Percentiles rank a stretch among this genome's conserved stretches.
Evolutionary conservation across 2,329 filamentous ascomycete species (phyloP).

Genomic region (Fusarium metavorans): DNA sequence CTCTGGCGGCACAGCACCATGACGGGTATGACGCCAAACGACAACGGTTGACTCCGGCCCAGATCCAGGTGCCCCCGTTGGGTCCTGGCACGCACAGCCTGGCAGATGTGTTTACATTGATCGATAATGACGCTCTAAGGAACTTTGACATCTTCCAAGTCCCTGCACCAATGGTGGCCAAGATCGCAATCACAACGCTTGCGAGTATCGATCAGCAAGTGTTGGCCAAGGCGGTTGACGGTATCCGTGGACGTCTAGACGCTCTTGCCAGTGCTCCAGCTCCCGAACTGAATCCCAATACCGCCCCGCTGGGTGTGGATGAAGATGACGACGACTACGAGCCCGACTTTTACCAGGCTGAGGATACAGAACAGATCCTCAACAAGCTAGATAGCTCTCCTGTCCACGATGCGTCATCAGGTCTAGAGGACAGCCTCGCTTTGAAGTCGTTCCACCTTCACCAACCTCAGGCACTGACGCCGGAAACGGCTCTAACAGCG

Average conservation of each 20-base stretch:
- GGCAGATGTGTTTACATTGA: conserved; percentile 88
- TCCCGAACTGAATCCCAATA: conserved; percentile 67
- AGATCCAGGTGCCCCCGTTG: conserved; percentile 74
- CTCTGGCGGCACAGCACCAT: conserved; percentile 75
- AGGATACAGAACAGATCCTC: conserved; percentile 81
- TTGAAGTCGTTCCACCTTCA: conserved; percentile 85
- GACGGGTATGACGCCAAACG: conserved; percentile 86
- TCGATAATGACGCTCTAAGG: conserved; percentile 76
- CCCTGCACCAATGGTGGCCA: conserved; percentile 79
- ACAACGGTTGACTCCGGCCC: conserved; percentile 69
- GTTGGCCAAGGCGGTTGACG: conserved; percentile 79
- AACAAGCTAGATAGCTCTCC: conserved; percentile 81
- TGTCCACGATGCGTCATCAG: conserved; percentile 55
- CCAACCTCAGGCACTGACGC: conserved; percentile 78
- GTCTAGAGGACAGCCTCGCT: conserved; percentile 61
- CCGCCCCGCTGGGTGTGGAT: conserved; percentile 72
- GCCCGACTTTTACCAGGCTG: conserved; percentile 82
- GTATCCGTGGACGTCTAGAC: conserved; percentile 64
- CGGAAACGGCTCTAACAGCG: conserved; percentile 78
- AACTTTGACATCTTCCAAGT: conserved; percentile 87
- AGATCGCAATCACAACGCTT: conserved; percentile 85
- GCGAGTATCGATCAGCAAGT: conserved; percentile 76
- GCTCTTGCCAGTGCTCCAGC: conserved; percentile 59
- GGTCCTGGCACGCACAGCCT: conserved; percentile 81
- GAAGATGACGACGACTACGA: conserved; percentile 93